Base-by-base conservation (phyloP, 1,284 basidiomycete species). In the Ceratobasidium sp. region DNA sequence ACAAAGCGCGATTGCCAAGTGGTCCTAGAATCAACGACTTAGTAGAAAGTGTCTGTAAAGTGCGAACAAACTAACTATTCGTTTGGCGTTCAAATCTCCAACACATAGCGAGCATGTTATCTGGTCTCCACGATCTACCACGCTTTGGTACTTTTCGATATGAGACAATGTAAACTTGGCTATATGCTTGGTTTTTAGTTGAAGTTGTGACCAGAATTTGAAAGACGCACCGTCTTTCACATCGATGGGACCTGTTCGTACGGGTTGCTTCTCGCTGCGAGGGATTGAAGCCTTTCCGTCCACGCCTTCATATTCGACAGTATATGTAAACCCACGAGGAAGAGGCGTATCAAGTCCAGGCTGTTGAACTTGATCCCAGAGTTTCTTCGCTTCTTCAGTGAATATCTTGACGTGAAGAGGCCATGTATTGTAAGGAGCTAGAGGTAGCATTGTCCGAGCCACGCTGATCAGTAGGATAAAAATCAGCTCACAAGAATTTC, bases 241-340 rank as follows among this genome's bases (percentile, higher is more conserved):
- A 72, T 86, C 84, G 41, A 94, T 88, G 0, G 89, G 86, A 2
- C 84, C 87, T 28, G 75, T 77, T 50, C 88, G 82, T 23, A 86
- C 86, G 10, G 85, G 83, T 3, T 86, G 84, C 1, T 74, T 43
- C 41, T 80, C 75, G 1, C 86, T 85, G 53, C 85, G 86, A 3
- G 53, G 8, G 5, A 36, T 23, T 16, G 36, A 4, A 4, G 55
- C 28, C 70, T 86, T 85, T 0, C 91, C 91, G 77, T 91, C 88
- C 0, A 93, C 90, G 8, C 92, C 92, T 77, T 92, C 90, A 1
- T 89, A 78, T 78, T 92, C 90, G 10, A 87, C 78, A 1, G 81
- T 78, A 52, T 78, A 84, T 1, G 83, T 85, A 65, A 90, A 85
- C 0, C 86, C 86, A 12, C 73, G 78, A 10, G 88, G 88, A 23